phyloP scores from a whole-genome alignment of 2,329 filamentous ascomycete species.

The Sporothrix brunneoviolacea region DNA sequence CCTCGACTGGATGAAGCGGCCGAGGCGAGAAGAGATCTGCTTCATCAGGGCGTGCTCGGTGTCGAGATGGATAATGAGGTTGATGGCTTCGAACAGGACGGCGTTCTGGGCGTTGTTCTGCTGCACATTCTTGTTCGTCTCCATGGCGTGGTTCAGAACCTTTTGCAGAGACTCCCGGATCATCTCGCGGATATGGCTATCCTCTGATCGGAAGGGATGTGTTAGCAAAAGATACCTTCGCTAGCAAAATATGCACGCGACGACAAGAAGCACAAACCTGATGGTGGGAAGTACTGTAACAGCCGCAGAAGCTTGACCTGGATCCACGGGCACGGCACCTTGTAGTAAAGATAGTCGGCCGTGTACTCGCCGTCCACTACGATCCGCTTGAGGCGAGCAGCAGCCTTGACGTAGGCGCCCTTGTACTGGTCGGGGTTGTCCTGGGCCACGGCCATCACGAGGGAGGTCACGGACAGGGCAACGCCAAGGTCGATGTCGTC shows the following conservation, averaged over 20 bases:
- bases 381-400: conserved; percentile 80
- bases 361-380: conserved; percentile 85
- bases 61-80: conserved; percentile 94
- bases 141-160: conserved; percentile 85
- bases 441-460: conserved; percentile 90
- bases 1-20: conserved; percentile 91
- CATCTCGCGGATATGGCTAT: conserved; percentile 83
- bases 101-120: conserved; percentile 99
- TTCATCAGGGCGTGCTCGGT: conserved; percentile 93
- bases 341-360: conserved; percentile 94
- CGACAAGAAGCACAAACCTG: no score
- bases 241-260: no score
- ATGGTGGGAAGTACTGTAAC: conserved; percentile 92
- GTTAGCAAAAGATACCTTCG: no score
- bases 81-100: conserved; percentile 96
- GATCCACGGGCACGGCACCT: conserved; percentile 98
- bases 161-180: conserved; percentile 87
- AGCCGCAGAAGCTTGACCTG: conserved; percentile 90
- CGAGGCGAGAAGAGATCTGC: conserved; percentile 83
- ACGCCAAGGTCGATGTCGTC: conserved; percentile 93
- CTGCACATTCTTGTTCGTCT: conserved; percentile 95
- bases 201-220: conserved; percentile 62
- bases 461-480: conserved; percentile 86
- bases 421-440: conserved; percentile 93
- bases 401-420: conserved; percentile 89